Conservation (phyloP, 805 yeast genomes). For the Kodamaea nitidulidarum region DNA sequence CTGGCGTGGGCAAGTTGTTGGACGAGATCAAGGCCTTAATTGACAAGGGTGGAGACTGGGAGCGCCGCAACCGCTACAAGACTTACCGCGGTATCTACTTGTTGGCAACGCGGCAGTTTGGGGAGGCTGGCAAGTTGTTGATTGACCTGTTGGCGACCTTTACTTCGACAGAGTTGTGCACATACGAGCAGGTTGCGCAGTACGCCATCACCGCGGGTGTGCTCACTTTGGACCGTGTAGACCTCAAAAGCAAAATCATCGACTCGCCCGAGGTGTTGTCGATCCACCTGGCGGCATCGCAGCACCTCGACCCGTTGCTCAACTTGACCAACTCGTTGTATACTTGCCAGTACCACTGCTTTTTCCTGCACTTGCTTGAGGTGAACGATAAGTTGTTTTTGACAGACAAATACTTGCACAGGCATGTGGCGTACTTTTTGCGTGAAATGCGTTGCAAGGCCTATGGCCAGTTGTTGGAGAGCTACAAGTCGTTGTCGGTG, state of each 20-base stretch:
- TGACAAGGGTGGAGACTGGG: conserved; percentile 99
- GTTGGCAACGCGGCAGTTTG: conserved; percentile 80
- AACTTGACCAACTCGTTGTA: conserved; percentile 82
- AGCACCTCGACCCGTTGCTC: conserved; percentile 72
- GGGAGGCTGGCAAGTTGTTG: conserved; percentile 77
- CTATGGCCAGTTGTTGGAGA: conserved; percentile 88
- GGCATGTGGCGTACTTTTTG: conserved; percentile 79
- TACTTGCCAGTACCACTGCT: conserved; percentile 79
- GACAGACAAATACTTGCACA: conserved; percentile 59
- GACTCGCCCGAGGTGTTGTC: conserved; percentile 93
- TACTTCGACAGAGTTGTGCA: conserved; percentile 84
- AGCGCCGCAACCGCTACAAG: conserved; percentile 90
- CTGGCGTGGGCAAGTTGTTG: conserved; percentile 63
- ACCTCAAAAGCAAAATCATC: conserved; percentile 75
- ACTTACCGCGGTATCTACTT: conserved; percentile 83
- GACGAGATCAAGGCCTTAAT: conserved; percentile 70
- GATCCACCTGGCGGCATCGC: conserved; percentile 64
- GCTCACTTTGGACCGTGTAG: conserved; percentile 74
- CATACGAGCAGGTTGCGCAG: conserved; percentile 85
- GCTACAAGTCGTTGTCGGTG: conserved; percentile 84
- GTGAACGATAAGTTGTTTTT: conserved; percentile 70
- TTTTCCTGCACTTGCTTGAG: conserved; percentile 71
- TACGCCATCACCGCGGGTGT: conserved; percentile 89
- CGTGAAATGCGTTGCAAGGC: conserved; percentile 95
- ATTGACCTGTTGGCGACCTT: conserved; percentile 93